phyloP scores from a whole-genome alignment of 2,329 filamentous ascomycete species.

The Curvularia hawaiiensis region DNA sequence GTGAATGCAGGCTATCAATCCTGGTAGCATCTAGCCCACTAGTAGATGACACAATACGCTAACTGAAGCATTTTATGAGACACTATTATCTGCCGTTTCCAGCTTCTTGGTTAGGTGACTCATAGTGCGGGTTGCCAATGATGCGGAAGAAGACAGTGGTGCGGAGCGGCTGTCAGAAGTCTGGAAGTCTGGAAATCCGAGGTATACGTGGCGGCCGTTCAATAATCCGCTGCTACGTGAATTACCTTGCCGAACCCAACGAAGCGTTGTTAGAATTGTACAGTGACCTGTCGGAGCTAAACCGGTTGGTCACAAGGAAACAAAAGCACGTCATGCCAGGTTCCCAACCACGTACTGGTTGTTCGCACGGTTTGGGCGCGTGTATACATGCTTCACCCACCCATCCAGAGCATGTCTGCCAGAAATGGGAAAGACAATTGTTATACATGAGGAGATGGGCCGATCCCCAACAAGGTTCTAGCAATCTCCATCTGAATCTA shows the following conservation, averaged over 20 bases:
- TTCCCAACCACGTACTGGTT: neutral
- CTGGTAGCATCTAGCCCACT: constrained; percentile 21
- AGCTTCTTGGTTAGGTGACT: neutral
- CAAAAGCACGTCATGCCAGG: neutral
- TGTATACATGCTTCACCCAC: neutral
- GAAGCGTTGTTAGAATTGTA: neutral
- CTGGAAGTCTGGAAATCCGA: neutral
- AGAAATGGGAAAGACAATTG: neutral
- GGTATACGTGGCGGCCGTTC: neutral
- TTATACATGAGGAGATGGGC: neutral
- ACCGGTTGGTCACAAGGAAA: neutral
- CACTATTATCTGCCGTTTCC: neutral
- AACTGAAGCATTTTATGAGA: neutral
- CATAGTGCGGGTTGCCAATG: neutral
- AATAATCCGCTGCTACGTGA: neutral
- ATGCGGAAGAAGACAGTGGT: neutral
- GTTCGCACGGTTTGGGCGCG: neutral
- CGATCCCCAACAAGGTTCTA: neutral
- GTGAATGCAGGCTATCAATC: constrained; percentile 25
- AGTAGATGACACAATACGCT: neutral
- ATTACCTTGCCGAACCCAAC: neutral
- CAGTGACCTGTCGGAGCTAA: neutral
- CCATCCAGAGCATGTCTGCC: neutral
- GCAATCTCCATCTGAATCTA: too few relatives aligned
- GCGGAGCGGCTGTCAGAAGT: neutral